Evolutionary conservation across 2,329 filamentous ascomycete genomes (phyloP).

Genomic region (Fusarium begoniae): DNA sequence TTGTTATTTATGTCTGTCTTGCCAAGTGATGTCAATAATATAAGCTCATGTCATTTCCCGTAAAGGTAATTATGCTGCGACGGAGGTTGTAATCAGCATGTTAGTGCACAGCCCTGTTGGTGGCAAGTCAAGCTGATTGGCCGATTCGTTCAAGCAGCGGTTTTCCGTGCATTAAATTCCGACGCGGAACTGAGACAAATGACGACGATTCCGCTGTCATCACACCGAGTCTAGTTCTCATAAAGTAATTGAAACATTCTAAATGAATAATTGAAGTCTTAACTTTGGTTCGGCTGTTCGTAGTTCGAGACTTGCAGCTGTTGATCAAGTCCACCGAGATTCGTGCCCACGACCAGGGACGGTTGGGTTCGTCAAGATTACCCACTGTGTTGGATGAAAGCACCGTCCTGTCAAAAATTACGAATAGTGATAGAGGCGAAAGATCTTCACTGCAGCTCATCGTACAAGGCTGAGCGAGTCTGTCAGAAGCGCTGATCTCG

Average conservation of each 20-base stretch:
- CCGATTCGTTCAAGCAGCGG: not conserved
- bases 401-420: no score
- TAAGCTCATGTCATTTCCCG: not conserved
- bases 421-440: no score
- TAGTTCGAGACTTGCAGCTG: no score
- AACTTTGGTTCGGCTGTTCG: no score
- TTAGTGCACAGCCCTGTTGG: not conserved
- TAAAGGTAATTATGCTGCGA: slow-evolving; percentile 1
- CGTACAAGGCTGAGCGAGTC: slow-evolving; percentile 21
- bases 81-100: not conserved
- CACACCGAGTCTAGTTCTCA: no score
- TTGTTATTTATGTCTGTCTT: not conserved
- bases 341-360: no score
- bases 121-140: not conserved
- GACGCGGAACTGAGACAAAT: not conserved
- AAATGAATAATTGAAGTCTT: no score
- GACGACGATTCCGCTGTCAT: not conserved
- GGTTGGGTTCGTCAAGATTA: no score
- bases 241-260: no score
- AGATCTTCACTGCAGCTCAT: not conserved
- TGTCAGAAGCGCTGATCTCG: slow-evolving; percentile 9
- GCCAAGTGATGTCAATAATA: not conserved
- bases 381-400: no score
- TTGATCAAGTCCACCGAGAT: no score
- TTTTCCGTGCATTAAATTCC: not conserved